Evolutionary conservation across 2,329 filamentous ascomycete genomes (phyloP).

Genomic region (Stemphylium vesicarium): DNA sequence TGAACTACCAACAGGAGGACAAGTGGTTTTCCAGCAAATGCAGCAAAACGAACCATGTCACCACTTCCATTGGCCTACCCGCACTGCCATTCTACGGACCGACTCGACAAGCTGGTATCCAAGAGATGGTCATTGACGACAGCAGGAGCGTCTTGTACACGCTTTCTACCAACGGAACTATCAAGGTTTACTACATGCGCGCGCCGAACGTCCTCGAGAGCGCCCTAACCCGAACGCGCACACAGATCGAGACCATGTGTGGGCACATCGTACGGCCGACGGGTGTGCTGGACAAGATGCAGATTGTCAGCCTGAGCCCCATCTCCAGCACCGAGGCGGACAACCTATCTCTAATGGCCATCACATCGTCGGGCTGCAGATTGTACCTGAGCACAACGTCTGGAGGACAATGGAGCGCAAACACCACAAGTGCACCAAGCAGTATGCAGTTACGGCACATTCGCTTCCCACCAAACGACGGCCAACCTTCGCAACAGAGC

Average conservation of each 20-base stretch:
- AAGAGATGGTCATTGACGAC: constrained; percentile 86
- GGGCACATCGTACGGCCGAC: constrained; percentile 80
- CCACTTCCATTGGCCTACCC: constrained; percentile 71
- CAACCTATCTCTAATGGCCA: constrained; percentile 86
- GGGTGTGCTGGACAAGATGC: constrained; percentile 71
- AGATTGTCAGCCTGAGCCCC: constrained; percentile 83
- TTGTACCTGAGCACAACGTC: constrained; percentile 91
- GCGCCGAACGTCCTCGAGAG: constrained; percentile 59
- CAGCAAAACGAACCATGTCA: constrained; percentile 85
- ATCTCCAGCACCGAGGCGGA: constrained; percentile 80
- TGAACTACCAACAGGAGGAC: constrained; percentile 96
- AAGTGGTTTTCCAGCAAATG: constrained; percentile 93
- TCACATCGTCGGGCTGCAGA: constrained; percentile 87
- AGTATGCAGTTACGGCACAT: constrained; percentile 99
- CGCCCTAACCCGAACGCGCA: constrained; percentile 62
- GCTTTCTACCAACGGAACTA: constrained; percentile 84
- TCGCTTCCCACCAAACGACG: constrained; percentile 77
- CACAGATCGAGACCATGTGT: constrained; percentile 70
- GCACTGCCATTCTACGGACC: constrained; percentile 37
- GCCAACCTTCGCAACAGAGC: constrained; percentile 25
- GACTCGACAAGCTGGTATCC: constrained; percentile 64
- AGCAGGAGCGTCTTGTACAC: constrained; percentile 88
- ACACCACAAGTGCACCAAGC: constrained; percentile 73
- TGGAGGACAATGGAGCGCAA: constrained; percentile 66
- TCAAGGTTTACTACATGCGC: constrained; percentile 89